Conservation (phyloP, 176 grass and related monocot genomes). For the Bonia amplexicaulis region DNA sequence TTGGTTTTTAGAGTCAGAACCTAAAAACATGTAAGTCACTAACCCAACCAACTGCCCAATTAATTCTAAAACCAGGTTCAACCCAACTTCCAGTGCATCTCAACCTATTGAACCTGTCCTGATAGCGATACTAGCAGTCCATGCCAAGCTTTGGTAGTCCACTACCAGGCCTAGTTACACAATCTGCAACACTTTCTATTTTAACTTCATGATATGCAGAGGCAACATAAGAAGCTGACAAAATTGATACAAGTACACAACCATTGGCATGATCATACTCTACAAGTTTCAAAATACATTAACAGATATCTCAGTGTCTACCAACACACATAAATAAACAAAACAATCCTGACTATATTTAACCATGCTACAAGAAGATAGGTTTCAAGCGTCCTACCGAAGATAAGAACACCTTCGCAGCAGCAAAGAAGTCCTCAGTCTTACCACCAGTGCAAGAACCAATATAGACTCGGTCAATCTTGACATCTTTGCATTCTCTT, state of each 20-base stretch:
- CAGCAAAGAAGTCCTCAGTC: constrained; percentile 88
- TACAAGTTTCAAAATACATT: background rate
- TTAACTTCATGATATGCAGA: background rate
- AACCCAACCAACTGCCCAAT: background rate
- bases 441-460: constrained; percentile 98
- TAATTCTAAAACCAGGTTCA: background rate
- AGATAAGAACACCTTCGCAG: constrained; percentile 85
- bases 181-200: background rate
- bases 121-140: background rate
- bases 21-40: background rate
- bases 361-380: background rate
- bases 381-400: constrained; percentile 59
- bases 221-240: background rate
- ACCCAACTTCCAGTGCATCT: background rate
- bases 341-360: background rate
- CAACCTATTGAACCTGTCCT: background rate
- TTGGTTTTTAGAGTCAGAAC: background rate
- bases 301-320: background rate
- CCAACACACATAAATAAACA: background rate
- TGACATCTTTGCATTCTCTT: constrained; percentile 96
- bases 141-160: background rate
- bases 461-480: constrained; percentile 91
- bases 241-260: background rate
- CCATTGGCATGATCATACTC: background rate
- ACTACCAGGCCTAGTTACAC: background rate